Conservation (phyloP, 1,284 basidiomycete genomes). For the Trichosporon asahii region DNA sequence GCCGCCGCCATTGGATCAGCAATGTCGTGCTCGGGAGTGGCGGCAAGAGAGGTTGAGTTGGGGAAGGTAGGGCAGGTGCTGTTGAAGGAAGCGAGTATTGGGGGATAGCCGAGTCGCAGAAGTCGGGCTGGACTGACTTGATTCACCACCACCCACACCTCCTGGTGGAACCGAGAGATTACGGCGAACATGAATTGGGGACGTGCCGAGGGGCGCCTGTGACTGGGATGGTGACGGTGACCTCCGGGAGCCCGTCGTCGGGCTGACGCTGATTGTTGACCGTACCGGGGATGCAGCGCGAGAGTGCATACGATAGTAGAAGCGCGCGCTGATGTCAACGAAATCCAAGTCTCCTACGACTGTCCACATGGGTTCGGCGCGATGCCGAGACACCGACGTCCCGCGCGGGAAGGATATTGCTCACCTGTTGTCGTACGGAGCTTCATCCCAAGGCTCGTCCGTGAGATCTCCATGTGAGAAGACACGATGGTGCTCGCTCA, state of each 20-base stretch:
- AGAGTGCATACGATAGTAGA: constrained; percentile 44
- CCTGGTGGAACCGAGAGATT: constrained; percentile 30
- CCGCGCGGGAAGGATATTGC: constrained; percentile 11
- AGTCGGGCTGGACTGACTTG: constrained; percentile 17
- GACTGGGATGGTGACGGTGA: constrained; percentile 16
- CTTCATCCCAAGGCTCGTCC: constrained; percentile 23
- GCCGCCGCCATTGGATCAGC: neutral
- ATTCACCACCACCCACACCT: constrained; percentile 8
- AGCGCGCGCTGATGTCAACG: constrained; percentile 41
- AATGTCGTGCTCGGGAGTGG: neutral
- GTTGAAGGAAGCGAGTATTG: constrained; percentile 45
- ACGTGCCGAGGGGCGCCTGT: constrained; percentile 12
- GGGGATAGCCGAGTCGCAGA: constrained; percentile 40
- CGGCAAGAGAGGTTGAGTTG: neutral
- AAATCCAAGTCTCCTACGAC: neutral
- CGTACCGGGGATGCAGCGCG: constrained; percentile 38
- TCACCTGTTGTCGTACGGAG: constrained; percentile 47
- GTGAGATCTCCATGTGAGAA: constrained; percentile 4
- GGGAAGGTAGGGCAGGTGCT: constrained; percentile 46
- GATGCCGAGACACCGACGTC: neutral
- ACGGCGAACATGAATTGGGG: constrained; percentile 29
- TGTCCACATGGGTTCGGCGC: neutral
- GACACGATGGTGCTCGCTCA: constrained; percentile 7
- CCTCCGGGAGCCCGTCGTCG: constrained; percentile 13
- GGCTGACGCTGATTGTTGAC: constrained; percentile 18